Evolutionary conservation across 768 basidiomycete genomes (phyloP).

Genomic region (Phylloporus rhodoxanthus): DNA sequence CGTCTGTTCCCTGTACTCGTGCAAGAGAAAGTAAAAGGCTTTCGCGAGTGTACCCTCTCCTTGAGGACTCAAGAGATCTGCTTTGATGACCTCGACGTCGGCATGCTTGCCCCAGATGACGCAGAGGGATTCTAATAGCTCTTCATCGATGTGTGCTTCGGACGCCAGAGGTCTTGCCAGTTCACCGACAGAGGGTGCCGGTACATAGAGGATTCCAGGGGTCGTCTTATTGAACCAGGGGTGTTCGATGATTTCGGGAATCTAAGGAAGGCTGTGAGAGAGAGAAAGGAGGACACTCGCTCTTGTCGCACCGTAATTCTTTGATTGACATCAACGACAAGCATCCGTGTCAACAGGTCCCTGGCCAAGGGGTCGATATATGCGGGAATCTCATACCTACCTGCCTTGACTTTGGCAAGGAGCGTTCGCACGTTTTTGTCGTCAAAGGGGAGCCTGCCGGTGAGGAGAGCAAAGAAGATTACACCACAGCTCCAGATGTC

Average conservation of each 20-base stretch:
- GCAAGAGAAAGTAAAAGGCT: slow-evolving; percentile 82
- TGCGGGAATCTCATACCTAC: slow-evolving; percentile 76
- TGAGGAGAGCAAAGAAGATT: slow-evolving; percentile 84
- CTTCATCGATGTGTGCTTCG: slow-evolving; percentile 64
- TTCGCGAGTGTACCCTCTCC: slow-evolving; percentile 74
- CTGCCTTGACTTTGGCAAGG: slow-evolving; percentile 80
- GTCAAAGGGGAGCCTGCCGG: slow-evolving; percentile 89
- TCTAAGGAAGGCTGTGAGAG: slow-evolving; percentile 41
- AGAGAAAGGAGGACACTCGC: neutral
- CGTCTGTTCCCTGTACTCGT: slow-evolving; percentile 64
- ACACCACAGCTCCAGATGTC: slow-evolving; percentile 98
- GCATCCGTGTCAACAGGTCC: slow-evolving; percentile 81
- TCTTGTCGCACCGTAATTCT: slow-evolving; percentile 65
- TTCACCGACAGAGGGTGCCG: slow-evolving; percentile 57
- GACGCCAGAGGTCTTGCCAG: slow-evolving; percentile 68
- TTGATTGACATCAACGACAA: slow-evolving; percentile 74
- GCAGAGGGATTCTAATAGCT: slow-evolving; percentile 70
- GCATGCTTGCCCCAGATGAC: slow-evolving; percentile 81
- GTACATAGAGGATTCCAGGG: slow-evolving; percentile 42
- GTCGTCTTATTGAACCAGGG: slow-evolving; percentile 69
- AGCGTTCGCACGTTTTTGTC: slow-evolving; percentile 78
- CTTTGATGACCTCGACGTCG: slow-evolving; percentile 50
- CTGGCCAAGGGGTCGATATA: slow-evolving; percentile 79
- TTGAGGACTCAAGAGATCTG: slow-evolving; percentile 63
- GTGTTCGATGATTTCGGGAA: slow-evolving; percentile 78